Evolutionary conservation across 345 rosid species (phyloP), one percentile per base, ranked within the genome.

Genomic region (Durio zibethinus): DNA sequence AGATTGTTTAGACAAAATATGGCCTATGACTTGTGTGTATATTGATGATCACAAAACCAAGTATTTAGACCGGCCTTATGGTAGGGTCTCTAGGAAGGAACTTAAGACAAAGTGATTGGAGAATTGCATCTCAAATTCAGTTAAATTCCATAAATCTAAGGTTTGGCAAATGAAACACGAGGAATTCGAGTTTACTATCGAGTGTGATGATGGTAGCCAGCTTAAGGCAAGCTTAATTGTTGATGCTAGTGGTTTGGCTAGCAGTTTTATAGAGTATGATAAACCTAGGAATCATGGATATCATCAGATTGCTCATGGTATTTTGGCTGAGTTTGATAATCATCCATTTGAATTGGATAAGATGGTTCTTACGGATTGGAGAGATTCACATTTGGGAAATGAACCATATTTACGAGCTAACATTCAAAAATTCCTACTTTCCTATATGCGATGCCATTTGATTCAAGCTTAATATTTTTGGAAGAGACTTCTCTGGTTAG

Each of bases 331-430:
- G 72, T 91, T 91, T 9, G 93, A 91, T 60, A 69, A n/a, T 48
- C 95, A 91, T 54, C 92, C 92, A 14, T 91, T 83, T 77, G 92
- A 91, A 45, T 75, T 89, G 68, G 91, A 91, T 29, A 89, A 88
- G 83, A 88, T 89, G 92, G 82, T 91, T 76, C 83, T 91, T 0
- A 91, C 89, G 92, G 95, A 91, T 79, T 89, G 95, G 95, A 89
- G 95, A 80, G 91, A 91, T 76, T 79, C 91, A 56, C 95, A 91
- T 80, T 45, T 91, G 61, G 90, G 87, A 72, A 91, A 84, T 47
- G 91, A 91, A 61, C 94, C 93, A 67, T 77, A 82, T 64, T 67
- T 88, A 74, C 82, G 93, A 1, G 76, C 70, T 21, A 78, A 36
- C 80, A 91, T 74, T 81, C 84, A 7, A 84, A 43, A 54, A 2